phyloP scores from a whole-genome alignment of 2,329 filamentous ascomycete genomes.

The Fusarium duplospermum region DNA sequence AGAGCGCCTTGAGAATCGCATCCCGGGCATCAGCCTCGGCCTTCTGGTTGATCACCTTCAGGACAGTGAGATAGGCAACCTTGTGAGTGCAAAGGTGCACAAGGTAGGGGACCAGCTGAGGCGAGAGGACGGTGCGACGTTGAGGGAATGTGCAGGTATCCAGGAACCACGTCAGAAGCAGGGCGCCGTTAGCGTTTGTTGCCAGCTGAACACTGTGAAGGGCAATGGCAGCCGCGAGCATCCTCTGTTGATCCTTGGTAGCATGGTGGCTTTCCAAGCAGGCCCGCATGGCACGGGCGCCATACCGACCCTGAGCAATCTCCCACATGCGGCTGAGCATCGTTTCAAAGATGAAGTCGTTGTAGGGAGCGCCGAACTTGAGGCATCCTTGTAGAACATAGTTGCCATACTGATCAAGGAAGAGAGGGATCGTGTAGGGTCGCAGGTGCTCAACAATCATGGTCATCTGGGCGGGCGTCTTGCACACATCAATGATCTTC shows the following conservation, averaged over 20 bases:
- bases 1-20: slow-evolving; percentile 87
- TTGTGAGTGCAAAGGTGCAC: slow-evolving; percentile 98
- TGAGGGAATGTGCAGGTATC: slow-evolving; percentile 97
- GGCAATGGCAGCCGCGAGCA: slow-evolving; percentile 95
- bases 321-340: slow-evolving; percentile 97
- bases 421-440: slow-evolving; percentile 88
- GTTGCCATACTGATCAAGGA: slow-evolving; percentile 98
- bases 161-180: slow-evolving; percentile 96
- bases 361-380: slow-evolving; percentile 88
- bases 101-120: slow-evolving; percentile 89
- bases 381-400: slow-evolving; percentile 97
- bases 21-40: slow-evolving; percentile 93
- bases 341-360: slow-evolving; percentile 97
- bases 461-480: slow-evolving; percentile 83
- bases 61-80: slow-evolving; percentile 94
- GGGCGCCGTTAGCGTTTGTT: slow-evolving; percentile 93
- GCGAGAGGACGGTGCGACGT: slow-evolving; percentile 90
- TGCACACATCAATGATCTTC: slow-evolving; percentile 98
- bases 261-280: slow-evolving; percentile 96
- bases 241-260: slow-evolving; percentile 93
- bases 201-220: slow-evolving; percentile 96
- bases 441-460: slow-evolving; percentile 87
- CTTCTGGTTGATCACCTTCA: slow-evolving; percentile 99
- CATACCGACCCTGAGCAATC: slow-evolving; percentile 90
- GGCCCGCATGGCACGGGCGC: slow-evolving; percentile 94